These are phyloP conservation scores for Russula virescens DNA, from an alignment of 768 basidiomycete species.

Conservation along the genomic window DNA sequence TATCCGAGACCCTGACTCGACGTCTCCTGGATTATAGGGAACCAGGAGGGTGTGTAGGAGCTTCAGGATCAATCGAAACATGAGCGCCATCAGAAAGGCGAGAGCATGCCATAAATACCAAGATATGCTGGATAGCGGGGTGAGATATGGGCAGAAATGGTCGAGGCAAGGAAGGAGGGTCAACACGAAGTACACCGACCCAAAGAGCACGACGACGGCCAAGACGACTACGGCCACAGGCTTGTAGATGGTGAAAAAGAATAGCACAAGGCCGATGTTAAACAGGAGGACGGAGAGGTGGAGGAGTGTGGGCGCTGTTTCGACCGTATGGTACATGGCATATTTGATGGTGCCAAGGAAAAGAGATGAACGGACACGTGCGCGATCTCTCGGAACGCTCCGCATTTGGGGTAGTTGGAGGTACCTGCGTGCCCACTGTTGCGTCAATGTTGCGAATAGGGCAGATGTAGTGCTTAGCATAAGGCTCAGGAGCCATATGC, in stretches of 20 bases:
- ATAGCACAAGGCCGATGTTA: constrained; percentile 12
- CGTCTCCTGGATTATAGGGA: background rate
- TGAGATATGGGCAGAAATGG: constrained; percentile 18
- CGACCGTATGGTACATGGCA: background rate
- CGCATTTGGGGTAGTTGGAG: constrained; percentile 26
- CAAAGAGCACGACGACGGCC: background rate
- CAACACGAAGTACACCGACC: constrained; percentile 1
- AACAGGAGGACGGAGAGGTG: constrained; percentile 23
- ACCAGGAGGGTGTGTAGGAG: background rate
- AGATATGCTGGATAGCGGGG: constrained; percentile 14
- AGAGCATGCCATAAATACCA: constrained; percentile 9
- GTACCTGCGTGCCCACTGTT: constrained; percentile 20
- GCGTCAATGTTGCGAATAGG: constrained; percentile 13
- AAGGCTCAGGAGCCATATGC: constrained; percentile 19
- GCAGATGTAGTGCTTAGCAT: constrained; percentile 15
- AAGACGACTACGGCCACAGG: constrained; percentile 3
- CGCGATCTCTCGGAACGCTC: constrained; percentile 30
- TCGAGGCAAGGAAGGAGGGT: constrained; percentile 13
- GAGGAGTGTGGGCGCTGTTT: constrained; percentile 28
- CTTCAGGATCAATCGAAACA: background rate
- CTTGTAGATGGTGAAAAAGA: constrained; percentile 9
- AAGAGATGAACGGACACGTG: constrained; percentile 31
- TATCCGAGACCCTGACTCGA: background rate
- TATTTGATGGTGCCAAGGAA: constrained; percentile 16
- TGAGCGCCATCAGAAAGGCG: background rate